Evolutionary conservation across 1,284 basidiomycete species (phyloP).

Genomic region (Xanthoconium separans): DNA sequence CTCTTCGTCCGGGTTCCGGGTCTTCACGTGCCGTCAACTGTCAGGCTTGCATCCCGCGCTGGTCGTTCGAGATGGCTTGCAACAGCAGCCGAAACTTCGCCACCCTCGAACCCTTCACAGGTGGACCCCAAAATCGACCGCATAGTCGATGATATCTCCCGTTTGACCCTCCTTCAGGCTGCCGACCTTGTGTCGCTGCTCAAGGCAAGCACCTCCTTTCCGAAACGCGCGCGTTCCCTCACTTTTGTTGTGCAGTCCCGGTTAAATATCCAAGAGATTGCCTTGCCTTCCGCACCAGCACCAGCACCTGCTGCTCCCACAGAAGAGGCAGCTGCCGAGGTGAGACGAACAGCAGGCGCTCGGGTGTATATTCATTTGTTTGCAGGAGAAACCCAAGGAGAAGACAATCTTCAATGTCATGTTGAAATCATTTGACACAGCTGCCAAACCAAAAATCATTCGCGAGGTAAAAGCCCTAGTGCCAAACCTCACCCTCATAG

Average conservation of each 20-base stretch:
- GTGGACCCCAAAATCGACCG: slow-evolving; percentile 74
- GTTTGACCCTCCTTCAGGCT: slow-evolving; percentile 90
- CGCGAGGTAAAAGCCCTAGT: slow-evolving; percentile 96
- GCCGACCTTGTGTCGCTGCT: slow-evolving; percentile 92
- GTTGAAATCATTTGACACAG: slow-evolving; percentile 88
- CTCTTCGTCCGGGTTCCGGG: not conserved
- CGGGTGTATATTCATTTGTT: not conserved
- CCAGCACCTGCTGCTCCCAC: slow-evolving; percentile 49
- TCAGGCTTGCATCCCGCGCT: slow-evolving; percentile 23
- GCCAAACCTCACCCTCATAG: slow-evolving; percentile 93
- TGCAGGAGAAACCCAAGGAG: slow-evolving; percentile 94
- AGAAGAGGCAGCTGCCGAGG: slow-evolving; percentile 66
- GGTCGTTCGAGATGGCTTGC: slow-evolving; percentile 46
- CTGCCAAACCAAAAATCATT: slow-evolving; percentile 96
- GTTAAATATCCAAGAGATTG: slow-evolving; percentile 97
- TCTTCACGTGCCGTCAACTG: not conserved
- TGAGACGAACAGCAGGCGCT: slow-evolving; percentile 31
- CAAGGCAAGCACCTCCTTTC: slow-evolving; percentile 62
- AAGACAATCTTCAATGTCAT: slow-evolving; percentile 98
- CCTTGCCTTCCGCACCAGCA: slow-evolving; percentile 77
- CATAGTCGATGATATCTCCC: slow-evolving; percentile 94
- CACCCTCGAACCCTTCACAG: slow-evolving; percentile 41
- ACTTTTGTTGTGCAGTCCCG: slow-evolving; percentile 56
- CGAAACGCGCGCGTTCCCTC: not conserved
- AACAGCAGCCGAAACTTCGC: slow-evolving; percentile 42